Percentiles rank a stretch among this genome's conserved stretches.
phyloP scores from a whole-genome alignment of 1,139 yeast genomes.

The Suhomyces kunorum region DNA sequence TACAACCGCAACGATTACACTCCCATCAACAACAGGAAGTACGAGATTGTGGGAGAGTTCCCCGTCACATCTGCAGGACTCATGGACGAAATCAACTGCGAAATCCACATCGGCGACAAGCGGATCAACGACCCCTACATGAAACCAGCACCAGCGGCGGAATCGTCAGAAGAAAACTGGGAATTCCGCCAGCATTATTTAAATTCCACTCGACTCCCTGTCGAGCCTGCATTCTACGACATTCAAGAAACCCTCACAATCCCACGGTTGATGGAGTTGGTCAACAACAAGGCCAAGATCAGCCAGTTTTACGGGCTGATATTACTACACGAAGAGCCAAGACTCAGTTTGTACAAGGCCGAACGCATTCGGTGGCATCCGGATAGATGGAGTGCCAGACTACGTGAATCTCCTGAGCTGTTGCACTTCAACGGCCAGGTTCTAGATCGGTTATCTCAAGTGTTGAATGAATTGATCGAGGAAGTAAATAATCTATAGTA shows the following conservation, averaged over 20 bases:
- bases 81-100: constrained; percentile 37
- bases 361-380: constrained; percentile 74
- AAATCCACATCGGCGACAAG: constrained; percentile 43
- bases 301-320: constrained; percentile 31
- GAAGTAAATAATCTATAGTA: constrained; percentile 10
- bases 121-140: constrained; percentile 44
- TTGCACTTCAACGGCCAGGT: constrained; percentile 25
- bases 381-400: constrained; percentile 48
- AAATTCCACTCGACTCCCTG: constrained; percentile 15
- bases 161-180: background rate
- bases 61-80: constrained; percentile 41
- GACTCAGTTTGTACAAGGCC: constrained; percentile 35
- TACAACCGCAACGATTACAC: constrained; percentile 21
- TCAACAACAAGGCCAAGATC: constrained; percentile 26
- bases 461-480: constrained; percentile 31
- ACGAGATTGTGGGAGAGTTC: constrained; percentile 37
- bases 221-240: constrained; percentile 17
- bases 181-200: constrained; percentile 16
- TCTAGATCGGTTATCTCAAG: constrained; percentile 35
- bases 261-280: constrained; percentile 22
- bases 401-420: constrained; percentile 10
- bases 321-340: constrained; percentile 14
- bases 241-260: constrained; percentile 14
- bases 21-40: constrained; percentile 23
- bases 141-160: constrained; percentile 4